Evolutionary conservation across 257 asterid species (phyloP), one percentile per base, ranked within the genome.

Genomic region (Fraxinus excelsior): DNA sequence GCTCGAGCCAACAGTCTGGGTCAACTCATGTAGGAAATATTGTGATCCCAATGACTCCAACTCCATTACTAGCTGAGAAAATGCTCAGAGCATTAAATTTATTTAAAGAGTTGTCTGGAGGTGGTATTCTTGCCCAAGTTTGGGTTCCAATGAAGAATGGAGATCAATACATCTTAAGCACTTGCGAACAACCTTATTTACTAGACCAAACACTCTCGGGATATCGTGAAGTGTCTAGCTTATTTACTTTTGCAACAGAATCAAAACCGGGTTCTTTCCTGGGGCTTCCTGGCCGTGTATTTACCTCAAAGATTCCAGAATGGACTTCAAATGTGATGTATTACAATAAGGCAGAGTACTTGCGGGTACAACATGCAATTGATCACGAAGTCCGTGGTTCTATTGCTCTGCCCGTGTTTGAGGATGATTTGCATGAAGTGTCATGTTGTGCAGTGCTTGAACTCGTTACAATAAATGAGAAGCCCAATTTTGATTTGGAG

Each of bases 221-320:
- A 31, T 91, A 90, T 74, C 96, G 96, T 13, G 94, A 90, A 70
- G 88, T 88, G 31, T 93, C 97, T 10, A 80, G 86, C 76, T 58
- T 74, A n/a, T 91, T 93, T 46, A 86, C 87, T 25, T 93, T 93
- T 75, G 81, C 89, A 1, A 84, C 86, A 0, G 92, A 88, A 65
- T 69, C 71, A 0, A 85, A 77, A 66, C 74, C 86, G 12, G 87
- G 85, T 40, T 81, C 86, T 19, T 66, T 82, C 74, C 84, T 74
- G 0, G 93, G 97, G 73, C 93, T 93, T 77, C 97, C 98, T 26
- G 97, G 98, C 21, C 93, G 96, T 29, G 98, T 93, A 25, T 91
- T 90, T 78, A 72, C 83, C 34, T 90, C 97, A n/a, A 86, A 86
- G 78, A 73, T 90, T 31, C 97, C 96, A 1, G 98, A 91, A 78